These are phyloP conservation scores for Dillenia turbinata DNA, from an alignment of 164 flowering plant species.

Conservation along the genomic window DNA sequence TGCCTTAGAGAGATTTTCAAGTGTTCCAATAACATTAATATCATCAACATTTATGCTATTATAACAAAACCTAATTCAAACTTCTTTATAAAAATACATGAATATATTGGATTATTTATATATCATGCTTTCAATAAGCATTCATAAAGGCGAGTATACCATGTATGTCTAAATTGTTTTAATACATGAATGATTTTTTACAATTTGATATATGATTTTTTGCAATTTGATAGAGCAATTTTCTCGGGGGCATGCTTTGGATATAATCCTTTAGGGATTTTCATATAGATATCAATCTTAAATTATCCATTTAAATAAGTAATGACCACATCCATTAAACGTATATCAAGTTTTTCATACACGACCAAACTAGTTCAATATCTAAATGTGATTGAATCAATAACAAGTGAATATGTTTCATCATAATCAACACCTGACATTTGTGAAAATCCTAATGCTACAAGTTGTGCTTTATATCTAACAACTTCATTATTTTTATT, in stretches of 20 bases:
- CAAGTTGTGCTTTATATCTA: conserved; percentile 6
- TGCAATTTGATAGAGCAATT: background rate
- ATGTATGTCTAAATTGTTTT: background rate
- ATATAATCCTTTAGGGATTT: background rate
- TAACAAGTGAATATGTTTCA: conserved; percentile 9
- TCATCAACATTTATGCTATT: too few relatives aligned
- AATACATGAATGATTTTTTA: too few relatives aligned
- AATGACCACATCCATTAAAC: conserved; percentile 5
- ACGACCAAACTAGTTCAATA: background rate
- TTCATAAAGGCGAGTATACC: conserved; percentile 1
- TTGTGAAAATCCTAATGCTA: conserved; percentile 7
- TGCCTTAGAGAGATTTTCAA: too few relatives aligned
- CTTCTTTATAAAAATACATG: background rate
- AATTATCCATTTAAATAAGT: conserved; percentile 11
- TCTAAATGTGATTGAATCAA: conserved; percentile 3
- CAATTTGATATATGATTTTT: too few relatives aligned
- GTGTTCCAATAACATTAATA: too few relatives aligned
- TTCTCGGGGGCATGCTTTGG: background rate
- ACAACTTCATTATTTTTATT: conserved; percentile 9
- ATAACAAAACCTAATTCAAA: too few relatives aligned
- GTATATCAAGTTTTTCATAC: background rate
- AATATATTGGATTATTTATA: background rate
- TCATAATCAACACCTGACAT: conserved; percentile 6
- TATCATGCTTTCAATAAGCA: background rate
- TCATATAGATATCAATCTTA: conserved; percentile 5